These are phyloP conservation scores for Apiospora aurea DNA, from an alignment of 2,329 filamentous ascomycete species.

Conservation along the genomic window DNA sequence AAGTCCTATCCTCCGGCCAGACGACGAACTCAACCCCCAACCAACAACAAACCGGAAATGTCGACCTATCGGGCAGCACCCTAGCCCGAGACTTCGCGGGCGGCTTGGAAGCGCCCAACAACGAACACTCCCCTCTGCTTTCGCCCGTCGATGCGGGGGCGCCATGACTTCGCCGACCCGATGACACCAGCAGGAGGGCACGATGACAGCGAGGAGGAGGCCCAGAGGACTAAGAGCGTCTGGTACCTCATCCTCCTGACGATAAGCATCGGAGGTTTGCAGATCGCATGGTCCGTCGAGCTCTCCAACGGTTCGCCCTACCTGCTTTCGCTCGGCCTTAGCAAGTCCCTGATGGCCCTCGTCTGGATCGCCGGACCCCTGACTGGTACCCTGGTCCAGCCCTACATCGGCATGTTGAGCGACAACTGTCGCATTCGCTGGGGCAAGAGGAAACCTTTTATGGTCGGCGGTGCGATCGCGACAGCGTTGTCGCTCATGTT, in stretches of 20 bases:
- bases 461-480: constrained; percentile 72
- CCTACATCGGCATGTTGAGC: constrained; percentile 82
- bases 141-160: constrained; percentile 47
- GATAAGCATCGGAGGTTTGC: constrained; percentile 84
- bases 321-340: constrained; percentile 79
- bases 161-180: constrained; percentile 40
- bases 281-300: constrained; percentile 96
- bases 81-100: constrained; percentile 34
- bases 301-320: constrained; percentile 91
- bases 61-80: constrained; percentile 30
- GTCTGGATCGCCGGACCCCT: constrained; percentile 87
- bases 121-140: constrained; percentile 59
- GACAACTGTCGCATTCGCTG: constrained; percentile 77
- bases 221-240: constrained; percentile 76
- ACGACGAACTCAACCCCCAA: not conserved
- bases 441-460: constrained; percentile 84
- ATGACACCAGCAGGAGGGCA: not conserved
- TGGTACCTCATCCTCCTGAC: constrained; percentile 90
- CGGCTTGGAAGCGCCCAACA: constrained; percentile 32
- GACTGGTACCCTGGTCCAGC: constrained; percentile 80
- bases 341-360: constrained; percentile 81
- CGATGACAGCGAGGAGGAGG: constrained; percentile 52
- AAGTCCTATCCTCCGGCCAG: not conserved
- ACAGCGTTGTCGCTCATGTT: constrained; percentile 73
- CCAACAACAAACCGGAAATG: not conserved